Evolutionary conservation across 129 eudicot species (phyloP), one percentile per base, ranked within the genome.

Genomic region (Smallanthus sonchifolius): DNA sequence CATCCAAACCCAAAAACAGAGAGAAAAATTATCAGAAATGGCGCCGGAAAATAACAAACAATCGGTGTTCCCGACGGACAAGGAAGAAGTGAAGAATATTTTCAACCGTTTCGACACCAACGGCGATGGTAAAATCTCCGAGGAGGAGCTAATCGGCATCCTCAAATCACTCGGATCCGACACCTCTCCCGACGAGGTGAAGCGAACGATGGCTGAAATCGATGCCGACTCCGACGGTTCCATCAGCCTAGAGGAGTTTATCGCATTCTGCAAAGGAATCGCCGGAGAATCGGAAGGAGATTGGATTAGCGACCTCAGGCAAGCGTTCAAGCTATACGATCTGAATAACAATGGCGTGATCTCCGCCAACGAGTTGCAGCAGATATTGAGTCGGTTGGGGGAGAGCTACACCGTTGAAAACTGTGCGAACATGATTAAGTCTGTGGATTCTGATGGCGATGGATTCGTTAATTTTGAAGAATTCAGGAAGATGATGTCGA

Each of bases 401-500:
- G 95, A 89, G 84, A 51, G 24, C 4, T 86, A 91, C 77, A 73
- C 97, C 28, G 73, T 76, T 7, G 60, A 82, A 65, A 89, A 79
- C 15, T 90, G 97, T 37, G 70, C 44, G 20, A 76, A 67, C 11
- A 94, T 94, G 98, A 94, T 94, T 65, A 56, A 59, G 19, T 59
- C 89, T 43, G 96, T 88, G 6, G 98, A 94, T 80, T 69, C 92
- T 0, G 89, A 94, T 40, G 91, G 92, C 0, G 98, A 94, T 67
- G 97, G 98, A 0, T 84, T 34, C 57, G 98, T 94, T 1, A 72
- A 81, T 83, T 94, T 94, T 60, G 96, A 82, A 7, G 98, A 94
- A 74, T 94, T 94, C 14, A 88, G 81, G 79, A 81, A 80, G 74
- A 94, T 94, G 98, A 94, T 94, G 97, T 84, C 83, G 24, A 85